Evolutionary conservation across 768 basidiomycete genomes (phyloP).

Genomic region (Candolleomyces efflorescens): DNA sequence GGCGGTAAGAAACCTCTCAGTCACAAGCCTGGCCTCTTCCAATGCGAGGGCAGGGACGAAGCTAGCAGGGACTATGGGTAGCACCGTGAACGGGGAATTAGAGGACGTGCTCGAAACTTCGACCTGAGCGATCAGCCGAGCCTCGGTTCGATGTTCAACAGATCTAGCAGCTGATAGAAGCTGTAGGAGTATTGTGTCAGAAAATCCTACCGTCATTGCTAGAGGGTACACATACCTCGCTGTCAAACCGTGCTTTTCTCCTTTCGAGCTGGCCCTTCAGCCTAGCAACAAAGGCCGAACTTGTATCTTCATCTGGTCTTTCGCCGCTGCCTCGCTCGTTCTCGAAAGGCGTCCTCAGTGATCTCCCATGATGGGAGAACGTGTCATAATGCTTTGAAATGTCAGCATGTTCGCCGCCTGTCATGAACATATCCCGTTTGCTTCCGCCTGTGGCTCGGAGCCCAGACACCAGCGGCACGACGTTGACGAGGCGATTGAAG

Average conservation of each 20-base stretch:
- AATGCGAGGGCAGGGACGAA: background rate
- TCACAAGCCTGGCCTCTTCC: background rate
- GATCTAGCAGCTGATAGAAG: background rate
- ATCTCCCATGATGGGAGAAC: background rate
- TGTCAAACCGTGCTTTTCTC: background rate
- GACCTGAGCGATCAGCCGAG: no score
- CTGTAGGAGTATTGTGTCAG: background rate
- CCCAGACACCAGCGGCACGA: background rate
- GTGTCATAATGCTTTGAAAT: background rate
- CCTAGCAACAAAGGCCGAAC: background rate
- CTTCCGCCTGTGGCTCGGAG: background rate
- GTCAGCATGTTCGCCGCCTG: background rate
- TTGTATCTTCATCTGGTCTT: background rate
- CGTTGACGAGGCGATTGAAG: background rate
- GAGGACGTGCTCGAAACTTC: no score
- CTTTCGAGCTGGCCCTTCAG: background rate
- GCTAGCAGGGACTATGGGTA: background rate
- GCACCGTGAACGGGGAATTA: background rate
- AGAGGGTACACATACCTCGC: background rate
- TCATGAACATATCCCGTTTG: no score
- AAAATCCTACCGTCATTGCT: background rate
- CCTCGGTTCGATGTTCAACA: background rate
- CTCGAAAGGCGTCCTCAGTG: background rate
- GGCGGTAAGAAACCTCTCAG: background rate
- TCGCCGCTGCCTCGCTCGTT: background rate